Evolutionary conservation across 805 yeast species (phyloP).

Genomic region (Candida berthetii): DNA sequence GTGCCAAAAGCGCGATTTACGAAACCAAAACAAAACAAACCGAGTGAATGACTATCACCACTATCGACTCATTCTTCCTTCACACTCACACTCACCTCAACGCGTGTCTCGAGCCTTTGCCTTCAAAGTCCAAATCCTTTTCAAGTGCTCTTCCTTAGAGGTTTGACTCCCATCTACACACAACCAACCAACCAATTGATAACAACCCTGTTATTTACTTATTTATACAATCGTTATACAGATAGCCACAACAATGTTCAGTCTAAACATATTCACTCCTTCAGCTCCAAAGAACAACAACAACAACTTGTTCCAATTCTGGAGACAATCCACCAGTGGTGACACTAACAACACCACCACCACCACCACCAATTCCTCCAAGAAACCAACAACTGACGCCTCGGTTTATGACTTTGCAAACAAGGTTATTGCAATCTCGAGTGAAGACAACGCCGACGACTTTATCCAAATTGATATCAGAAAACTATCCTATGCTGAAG

Average conservation of each 20-base stretch:
- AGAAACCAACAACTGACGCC: background rate
- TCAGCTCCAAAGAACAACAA: too few species aligned
- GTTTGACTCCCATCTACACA: background rate
- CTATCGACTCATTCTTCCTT: background rate
- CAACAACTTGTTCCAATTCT: too few species aligned
- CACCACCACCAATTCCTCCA: background rate
- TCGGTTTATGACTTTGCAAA: background rate
- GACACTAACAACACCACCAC: too few species aligned
- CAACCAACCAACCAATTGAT: too few species aligned
- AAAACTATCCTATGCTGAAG: conserved; percentile 48
- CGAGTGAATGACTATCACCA: background rate
- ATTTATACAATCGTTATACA: too few species aligned
- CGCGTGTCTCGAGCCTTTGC: background rate
- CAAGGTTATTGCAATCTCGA: background rate
- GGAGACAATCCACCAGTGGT: background rate
- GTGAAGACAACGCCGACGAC: conserved; percentile 15
- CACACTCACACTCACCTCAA: too few species aligned
- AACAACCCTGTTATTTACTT: too few species aligned
- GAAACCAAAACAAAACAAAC: too few species aligned
- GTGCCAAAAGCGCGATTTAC: background rate
- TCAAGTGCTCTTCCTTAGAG: background rate
- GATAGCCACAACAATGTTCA: too few species aligned
- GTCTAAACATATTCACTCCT: too few species aligned
- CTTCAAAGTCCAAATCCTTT: background rate
- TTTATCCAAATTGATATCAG: conserved; percentile 41